A percentile compares a stretch with the other conserved stretches of the same genome.
Evolutionary conservation across 768 basidiomycete genomes (phyloP).

Genomic region (Floccularia luteovirens): DNA sequence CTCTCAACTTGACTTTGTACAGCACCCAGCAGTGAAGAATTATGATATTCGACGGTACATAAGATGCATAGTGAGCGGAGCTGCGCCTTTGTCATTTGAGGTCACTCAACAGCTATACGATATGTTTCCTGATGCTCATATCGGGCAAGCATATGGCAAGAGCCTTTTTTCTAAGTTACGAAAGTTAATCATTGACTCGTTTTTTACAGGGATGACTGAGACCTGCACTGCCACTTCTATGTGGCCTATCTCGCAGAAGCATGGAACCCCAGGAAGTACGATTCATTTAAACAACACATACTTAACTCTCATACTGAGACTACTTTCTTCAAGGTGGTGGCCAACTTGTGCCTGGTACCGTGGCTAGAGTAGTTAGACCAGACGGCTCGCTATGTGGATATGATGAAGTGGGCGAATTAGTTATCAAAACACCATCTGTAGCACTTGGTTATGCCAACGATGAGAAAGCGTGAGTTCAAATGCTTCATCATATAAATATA

Average conservation of each 20-base stretch:
- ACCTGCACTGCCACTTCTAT: slow-evolving; percentile 44
- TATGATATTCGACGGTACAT: slow-evolving; percentile 37
- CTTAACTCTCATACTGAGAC: not conserved
- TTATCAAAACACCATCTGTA: slow-evolving; percentile 44
- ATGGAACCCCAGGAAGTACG: slow-evolving; percentile 46
- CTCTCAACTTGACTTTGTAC: not conserved
- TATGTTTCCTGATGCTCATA: slow-evolving; percentile 43
- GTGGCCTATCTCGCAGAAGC: slow-evolving; percentile 36
- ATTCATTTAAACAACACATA: not conserved
- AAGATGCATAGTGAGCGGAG: slow-evolving; percentile 45
- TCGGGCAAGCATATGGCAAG: slow-evolving; percentile 53
- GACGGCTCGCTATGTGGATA: slow-evolving; percentile 50
- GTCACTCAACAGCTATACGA: slow-evolving; percentile 39
- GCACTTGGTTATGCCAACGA: slow-evolving; percentile 54
- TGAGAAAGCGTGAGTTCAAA: slow-evolving; percentile 44
- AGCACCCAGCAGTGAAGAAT: slow-evolving; percentile 47
- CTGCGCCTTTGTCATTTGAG: slow-evolving; percentile 51
- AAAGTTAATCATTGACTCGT: not conserved
- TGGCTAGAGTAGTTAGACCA: slow-evolving; percentile 44
- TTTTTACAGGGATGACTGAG: slow-evolving; percentile 56
- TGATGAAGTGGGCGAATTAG: slow-evolving; percentile 55
- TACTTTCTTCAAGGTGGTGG: slow-evolving; percentile 33
- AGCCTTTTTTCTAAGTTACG: not conserved
- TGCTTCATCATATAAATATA: not conserved
- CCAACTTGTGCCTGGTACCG: slow-evolving; percentile 45